Percentiles rank a stretch among this genome's conserved stretches.
phyloP scores from a whole-genome alignment of 2,329 filamentous ascomycete genomes.

The Ophiostoma fasciatum region DNA sequence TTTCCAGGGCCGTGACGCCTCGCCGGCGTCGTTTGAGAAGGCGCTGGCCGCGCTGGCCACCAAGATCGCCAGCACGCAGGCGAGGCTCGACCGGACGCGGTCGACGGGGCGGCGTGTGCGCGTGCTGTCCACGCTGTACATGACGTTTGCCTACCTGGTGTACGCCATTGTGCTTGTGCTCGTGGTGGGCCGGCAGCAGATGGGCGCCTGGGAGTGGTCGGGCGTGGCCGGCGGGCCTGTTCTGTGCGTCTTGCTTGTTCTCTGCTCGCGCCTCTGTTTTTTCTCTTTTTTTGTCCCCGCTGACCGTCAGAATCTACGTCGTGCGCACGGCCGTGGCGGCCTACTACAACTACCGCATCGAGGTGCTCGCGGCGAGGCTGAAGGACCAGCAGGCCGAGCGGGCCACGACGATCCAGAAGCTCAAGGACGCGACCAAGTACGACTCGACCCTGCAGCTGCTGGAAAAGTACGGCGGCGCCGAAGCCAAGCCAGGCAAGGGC shows the following conservation, averaged over 20 bases:
- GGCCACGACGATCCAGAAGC: slow-evolving; percentile 75
- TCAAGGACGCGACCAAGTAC: slow-evolving; percentile 92
- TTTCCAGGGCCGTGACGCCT: slow-evolving; percentile 61
- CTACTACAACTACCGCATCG: slow-evolving; percentile 72
- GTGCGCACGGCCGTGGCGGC: slow-evolving; percentile 50
- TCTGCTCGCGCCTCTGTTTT: background rate
- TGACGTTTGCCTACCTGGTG: slow-evolving; percentile 78
- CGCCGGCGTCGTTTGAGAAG: slow-evolving; percentile 87
- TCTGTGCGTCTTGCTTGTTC: slow-evolving; percentile 35
- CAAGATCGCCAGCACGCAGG: slow-evolving; percentile 65
- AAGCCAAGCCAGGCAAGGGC: slow-evolving; percentile 28
- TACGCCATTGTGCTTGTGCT: slow-evolving; percentile 69
- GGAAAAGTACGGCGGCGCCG: slow-evolving; percentile 76
- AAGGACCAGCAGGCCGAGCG: slow-evolving; percentile 66
- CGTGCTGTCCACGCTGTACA: slow-evolving; percentile 80
- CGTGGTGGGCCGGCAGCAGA: slow-evolving; percentile 70
- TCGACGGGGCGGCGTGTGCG: slow-evolving; percentile 62
- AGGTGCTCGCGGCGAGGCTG: slow-evolving; percentile 51
- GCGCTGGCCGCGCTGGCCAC: slow-evolving; percentile 64
- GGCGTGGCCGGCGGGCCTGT: slow-evolving; percentile 66
- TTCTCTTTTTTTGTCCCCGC: too few species aligned
- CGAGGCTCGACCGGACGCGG: slow-evolving; percentile 58
- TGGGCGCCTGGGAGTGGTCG: slow-evolving; percentile 63
- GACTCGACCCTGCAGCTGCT: slow-evolving; percentile 86
- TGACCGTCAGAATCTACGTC: too few species aligned